Evolutionary conservation across 2,329 filamentous ascomycete genomes (phyloP).

Genomic region (Ceratocystis papillata): DNA sequence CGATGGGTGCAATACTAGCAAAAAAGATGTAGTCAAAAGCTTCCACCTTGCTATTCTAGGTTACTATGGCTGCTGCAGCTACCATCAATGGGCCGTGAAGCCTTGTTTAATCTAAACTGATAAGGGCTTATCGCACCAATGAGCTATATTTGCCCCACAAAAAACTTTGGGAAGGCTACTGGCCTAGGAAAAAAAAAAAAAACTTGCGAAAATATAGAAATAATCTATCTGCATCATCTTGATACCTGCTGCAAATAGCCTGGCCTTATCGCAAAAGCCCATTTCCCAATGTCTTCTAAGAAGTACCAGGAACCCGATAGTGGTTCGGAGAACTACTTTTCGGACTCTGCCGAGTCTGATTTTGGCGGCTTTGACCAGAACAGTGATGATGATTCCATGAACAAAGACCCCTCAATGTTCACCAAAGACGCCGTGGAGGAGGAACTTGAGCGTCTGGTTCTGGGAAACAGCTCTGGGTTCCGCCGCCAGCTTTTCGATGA

Average conservation of each 20-base stretch:
- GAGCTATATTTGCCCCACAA: background rate
- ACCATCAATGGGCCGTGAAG: conserved; percentile 8
- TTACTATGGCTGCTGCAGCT: conserved; percentile 15
- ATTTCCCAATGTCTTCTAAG: conserved; percentile 17
- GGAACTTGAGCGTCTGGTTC: conserved; percentile 76
- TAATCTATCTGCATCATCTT: background rate
- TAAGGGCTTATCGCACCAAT: conserved; percentile 24
- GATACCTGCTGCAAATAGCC: background rate
- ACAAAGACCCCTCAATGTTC: conserved; percentile 28
- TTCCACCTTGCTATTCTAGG: conserved; percentile 11
- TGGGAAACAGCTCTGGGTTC: conserved; percentile 80
- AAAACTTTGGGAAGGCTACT: conserved; percentile 23
- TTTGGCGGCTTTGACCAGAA: conserved; percentile 29
- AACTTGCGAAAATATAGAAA: conserved; percentile 9
- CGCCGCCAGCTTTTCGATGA: conserved; percentile 54
- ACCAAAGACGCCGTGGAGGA: conserved; percentile 75
- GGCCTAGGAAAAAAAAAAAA: conserved; percentile 21
- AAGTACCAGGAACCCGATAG: conserved; percentile 14
- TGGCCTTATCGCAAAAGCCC: background rate
- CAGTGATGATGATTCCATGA: conserved; percentile 27
- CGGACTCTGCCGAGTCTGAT: conserved; percentile 27
- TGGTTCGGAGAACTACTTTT: conserved; percentile 28
- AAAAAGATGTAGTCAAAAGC: background rate
- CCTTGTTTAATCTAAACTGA: conserved; percentile 10
- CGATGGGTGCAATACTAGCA: background rate